Evolutionary conservation across 345 rosid species (phyloP), one percentile per base, ranked within the genome.

Genomic region (Camelina hispida): DNA sequence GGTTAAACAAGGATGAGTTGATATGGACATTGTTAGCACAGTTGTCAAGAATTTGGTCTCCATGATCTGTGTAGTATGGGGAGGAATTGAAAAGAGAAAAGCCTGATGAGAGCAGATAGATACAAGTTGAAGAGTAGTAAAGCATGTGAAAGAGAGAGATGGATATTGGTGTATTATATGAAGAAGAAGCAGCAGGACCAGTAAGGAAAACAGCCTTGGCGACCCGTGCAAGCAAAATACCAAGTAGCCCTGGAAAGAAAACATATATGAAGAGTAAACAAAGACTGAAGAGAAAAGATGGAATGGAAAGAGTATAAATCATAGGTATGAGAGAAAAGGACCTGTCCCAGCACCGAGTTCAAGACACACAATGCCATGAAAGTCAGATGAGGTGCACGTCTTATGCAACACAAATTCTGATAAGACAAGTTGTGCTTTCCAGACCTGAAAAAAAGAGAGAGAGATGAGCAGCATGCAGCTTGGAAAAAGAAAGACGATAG

Each of bases 291-390:
- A 25, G 5, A 25, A 9, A 63, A 63, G 20, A 34, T 34, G 42
- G 42, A 15, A 48, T 2, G 22, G 22, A 4, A n/a, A 14, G 43
- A 28, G 50, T 2, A n/a, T 44, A 13, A 55, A 28, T 23, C 25
- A 23, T 23, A 3, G 18, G n/a, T 17, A 46, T 7, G 4, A 44
- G 40, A 2, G 22, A 25, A 9, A 18, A 28, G 28, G 48, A 91
- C 97, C 97, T 72, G 96, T 91, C 80, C 97, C 97, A 80, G 95
- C 88, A 71, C 98, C 98, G 66, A 94, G 95, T 79, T 88, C 97
- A 6, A 91, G 53, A 12, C 85, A 77, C 35, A 82, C 73, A 58
- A 74, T 76, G 58, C 81, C 89, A 81, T 83, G 83, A 48, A 91
- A 81, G 9, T 83, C 86, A 47, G 85, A 82, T 3, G 93, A 85